Evolutionary conservation across 345 rosid genomes (phyloP), one percentile per base, ranked within the genome.

Genomic region (Kandelia obovata): DNA sequence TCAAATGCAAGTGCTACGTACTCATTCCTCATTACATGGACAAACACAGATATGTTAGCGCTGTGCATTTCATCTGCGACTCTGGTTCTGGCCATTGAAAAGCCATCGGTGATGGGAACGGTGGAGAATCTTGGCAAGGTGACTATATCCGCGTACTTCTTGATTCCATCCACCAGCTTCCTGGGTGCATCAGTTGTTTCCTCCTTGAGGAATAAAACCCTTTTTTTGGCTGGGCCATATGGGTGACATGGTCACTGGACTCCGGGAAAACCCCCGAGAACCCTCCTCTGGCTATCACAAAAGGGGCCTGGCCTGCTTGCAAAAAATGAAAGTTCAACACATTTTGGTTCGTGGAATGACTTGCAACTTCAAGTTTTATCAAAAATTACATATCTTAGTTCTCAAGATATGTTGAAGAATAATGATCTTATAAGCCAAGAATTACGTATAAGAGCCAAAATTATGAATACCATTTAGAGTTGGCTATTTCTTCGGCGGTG

Each of bases 201-300:
- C 30, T 86, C 73, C 23, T 71, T 67, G 2, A 95, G 78, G 59
- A 58, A 26, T 59, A 92, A 66, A 49, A 92, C 83, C 82, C 90
- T 88, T 49, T 71, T 80, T 84, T 83, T 88, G 6, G 85, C 63
- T 13, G 85, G 74, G 84, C 84, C 81, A 85, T 72, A 31, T 75
- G 74, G 7, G 67, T 78, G 0, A 93, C 96, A 15, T 58, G 64
- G 30, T 61, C 34, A n/a, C 87, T 81, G 0, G 92, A 88, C 72
- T 89, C 93, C 0, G 99, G 99, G 68, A 88, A 87, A 15, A 88
- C 66, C 58, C 99, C 96, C 0, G 97, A 84, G 69, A 88, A 85
- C 23, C 97, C 97, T 0, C 96, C 99, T 1, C 93, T 87, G 0
- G 96, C 97, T 23, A 90, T 73, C 21, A 88, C 87, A 27, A 73